A percentile compares a stretch with the other conserved stretches of the same genome.
These are phyloP conservation scores for Pythium grandisporangium DNA, from an alignment of 352 stramenopile genomes.

Conservation along the genomic window DNA sequence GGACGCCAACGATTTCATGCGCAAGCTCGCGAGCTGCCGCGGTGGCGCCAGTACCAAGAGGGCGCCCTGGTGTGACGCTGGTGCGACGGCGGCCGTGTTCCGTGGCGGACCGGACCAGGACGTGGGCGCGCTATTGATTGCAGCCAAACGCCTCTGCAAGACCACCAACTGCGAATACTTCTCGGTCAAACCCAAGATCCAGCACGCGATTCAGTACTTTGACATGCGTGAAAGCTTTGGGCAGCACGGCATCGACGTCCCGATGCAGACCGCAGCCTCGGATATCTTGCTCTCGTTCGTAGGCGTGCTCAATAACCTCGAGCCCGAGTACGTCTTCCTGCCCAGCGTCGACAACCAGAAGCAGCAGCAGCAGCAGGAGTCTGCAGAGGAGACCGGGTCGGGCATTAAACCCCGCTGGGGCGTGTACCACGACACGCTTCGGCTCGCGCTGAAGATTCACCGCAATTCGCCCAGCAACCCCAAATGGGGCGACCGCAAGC, in stretches of 20 bases:
- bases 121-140: constrained; percentile 22
- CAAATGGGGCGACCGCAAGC: constrained; percentile 15
- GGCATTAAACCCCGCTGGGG: constrained; percentile 18
- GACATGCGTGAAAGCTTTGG: constrained; percentile 57
- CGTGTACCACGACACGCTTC: constrained; percentile 37
- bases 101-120: constrained; percentile 39
- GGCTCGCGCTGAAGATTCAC: constrained; percentile 38
- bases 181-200: constrained; percentile 42
- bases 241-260: constrained; percentile 20
- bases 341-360: constrained; percentile 26
- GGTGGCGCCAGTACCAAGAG: neutral
- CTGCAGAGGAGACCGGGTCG: neutral
- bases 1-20: constrained; percentile 31
- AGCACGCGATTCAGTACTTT: constrained; percentile 38
- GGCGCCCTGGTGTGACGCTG: constrained; percentile 27
- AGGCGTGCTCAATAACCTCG: constrained; percentile 41
- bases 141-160: constrained; percentile 27
- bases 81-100: constrained; percentile 45
- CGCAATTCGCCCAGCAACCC: constrained; percentile 27
- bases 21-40: constrained; percentile 22
- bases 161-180: constrained; percentile 39
- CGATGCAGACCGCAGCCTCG: constrained; percentile 32
- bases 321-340: constrained; percentile 31
- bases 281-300: constrained; percentile 44
- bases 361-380: constrained; percentile 12